Percentiles rank a stretch among this genome's conserved stretches.
These are phyloP conservation scores for Globisporangium cystogenes DNA, from an alignment of 352 stramenopile genomes.

Conservation along the genomic window DNA sequence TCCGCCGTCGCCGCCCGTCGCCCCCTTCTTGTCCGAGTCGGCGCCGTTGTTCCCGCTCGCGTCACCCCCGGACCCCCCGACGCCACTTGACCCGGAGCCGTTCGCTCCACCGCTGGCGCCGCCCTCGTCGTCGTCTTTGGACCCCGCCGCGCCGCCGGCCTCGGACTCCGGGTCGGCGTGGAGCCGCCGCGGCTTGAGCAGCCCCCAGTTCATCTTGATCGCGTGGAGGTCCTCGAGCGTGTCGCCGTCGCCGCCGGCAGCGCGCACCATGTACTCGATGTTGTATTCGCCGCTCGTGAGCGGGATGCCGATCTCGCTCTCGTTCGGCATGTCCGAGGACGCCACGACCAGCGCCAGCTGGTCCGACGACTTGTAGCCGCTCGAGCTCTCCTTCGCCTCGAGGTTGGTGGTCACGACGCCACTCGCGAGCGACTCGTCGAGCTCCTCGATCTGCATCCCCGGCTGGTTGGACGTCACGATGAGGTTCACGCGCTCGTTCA, in stretches of 20 bases:
- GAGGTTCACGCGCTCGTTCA: conserved; percentile 76
- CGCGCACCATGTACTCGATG: conserved; percentile 66
- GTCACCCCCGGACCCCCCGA: conserved; percentile 8
- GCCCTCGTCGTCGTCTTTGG: conserved; percentile 18
- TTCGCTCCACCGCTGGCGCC: conserved; percentile 13
- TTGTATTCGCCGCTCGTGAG: conserved; percentile 63
- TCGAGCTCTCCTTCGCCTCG: conserved; percentile 23
- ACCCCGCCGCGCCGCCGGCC: conserved; percentile 5
- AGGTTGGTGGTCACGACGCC: conserved; percentile 42
- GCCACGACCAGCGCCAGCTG: conserved; percentile 51
- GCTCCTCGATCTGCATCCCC: conserved; percentile 54
- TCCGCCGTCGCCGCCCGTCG: conserved; percentile 17
- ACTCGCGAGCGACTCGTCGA: conserved; percentile 33
- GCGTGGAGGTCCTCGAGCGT: conserved; percentile 66
- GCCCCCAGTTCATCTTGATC: conserved; percentile 65
- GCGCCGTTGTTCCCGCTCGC: conserved; percentile 3
- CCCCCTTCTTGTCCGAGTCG: conserved; percentile 48
- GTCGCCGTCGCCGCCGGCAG: conserved; percentile 25
- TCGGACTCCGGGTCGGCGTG: conserved; percentile 23
- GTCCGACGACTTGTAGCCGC: conserved; percentile 46
- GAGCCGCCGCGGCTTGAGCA: conserved; percentile 55
- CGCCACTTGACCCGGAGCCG: conserved; percentile 11
- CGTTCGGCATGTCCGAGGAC: conserved; percentile 42
- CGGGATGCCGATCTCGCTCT: conserved; percentile 62
- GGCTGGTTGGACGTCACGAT: conserved; percentile 70